Evolutionary conservation across 2,329 filamentous ascomycete species (phyloP).

Genomic region (Exophiala xenobiotica): DNA sequence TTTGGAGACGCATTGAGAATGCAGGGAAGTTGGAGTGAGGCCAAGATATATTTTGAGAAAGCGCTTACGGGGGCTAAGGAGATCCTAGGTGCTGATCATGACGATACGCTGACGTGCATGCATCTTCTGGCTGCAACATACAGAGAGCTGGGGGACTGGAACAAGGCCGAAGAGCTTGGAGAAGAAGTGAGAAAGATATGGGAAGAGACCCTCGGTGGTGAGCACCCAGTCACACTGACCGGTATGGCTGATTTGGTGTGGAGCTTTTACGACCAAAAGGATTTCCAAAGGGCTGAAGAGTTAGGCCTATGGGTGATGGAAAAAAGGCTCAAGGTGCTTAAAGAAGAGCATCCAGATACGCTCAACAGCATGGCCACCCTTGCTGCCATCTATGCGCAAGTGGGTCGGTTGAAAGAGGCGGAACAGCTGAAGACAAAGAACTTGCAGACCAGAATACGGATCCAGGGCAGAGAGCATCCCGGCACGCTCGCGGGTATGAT

Average conservation of each 20-base stretch:
- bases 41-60: background rate
- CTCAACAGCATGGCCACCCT: background rate
- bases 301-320: conserved; percentile 26
- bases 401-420: too few species aligned
- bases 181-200: too few species aligned
- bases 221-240: conserved; percentile 26
- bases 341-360: background rate
- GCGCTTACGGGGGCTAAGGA: background rate
- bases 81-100: conserved; percentile 25
- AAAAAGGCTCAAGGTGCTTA: conserved; percentile 10
- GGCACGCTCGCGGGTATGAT: too few species aligned
- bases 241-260: conserved; percentile 27
- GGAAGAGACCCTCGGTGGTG: conserved; percentile 21
- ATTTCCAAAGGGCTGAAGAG: conserved; percentile 22
- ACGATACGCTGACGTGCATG: conserved; percentile 24
- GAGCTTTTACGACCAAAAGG: conserved; percentile 22
- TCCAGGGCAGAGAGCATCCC: too few species aligned
- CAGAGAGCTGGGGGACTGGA: conserved; percentile 18
- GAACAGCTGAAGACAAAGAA: too few species aligned
- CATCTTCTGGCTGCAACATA: conserved; percentile 26
- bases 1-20: conserved; percentile 13
- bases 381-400: too few species aligned
- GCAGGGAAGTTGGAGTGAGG: conserved; percentile 18
- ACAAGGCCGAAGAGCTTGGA: conserved; percentile 33
- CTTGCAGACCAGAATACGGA: too few species aligned